Base-by-base conservation (phyloP, 2,329 filamentous ascomycete species). In the Beauveria australis region DNA sequence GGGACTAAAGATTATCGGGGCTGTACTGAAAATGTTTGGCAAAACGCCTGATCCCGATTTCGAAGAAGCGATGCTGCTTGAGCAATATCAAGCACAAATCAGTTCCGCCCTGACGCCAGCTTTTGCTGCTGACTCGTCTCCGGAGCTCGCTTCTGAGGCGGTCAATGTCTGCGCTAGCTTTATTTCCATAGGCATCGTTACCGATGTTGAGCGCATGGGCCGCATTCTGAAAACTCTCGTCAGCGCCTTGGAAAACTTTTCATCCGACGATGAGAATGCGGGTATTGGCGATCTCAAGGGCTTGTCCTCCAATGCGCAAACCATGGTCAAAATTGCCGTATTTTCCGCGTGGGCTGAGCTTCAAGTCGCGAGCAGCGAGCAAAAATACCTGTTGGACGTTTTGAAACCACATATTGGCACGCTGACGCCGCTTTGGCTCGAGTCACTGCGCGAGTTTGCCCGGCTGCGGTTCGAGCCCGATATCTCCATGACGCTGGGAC, bases 11-110 rank as follows among this genome's bases (percentile, higher is more conserved):
- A 96, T 99, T 59, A 92, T 99, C 60, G 92, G 96, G 63, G 90
- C 92, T 61, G 86, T 97, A 10, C 79, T 99, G 55, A 96, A 92
- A 78, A 91, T 97, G 80, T 99, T 99, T 76, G 94, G 94, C 59
- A 93, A 92, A 70, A 92, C 90, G 1, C 90, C 93, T 1, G 94
- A 99, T 74, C 95, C 94, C 0, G 94, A 99, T 71, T 99, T 99
- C 70, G 85, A 93, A n/a, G 94, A 99, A 74, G 94, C 90, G 0
- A 96, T 96, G 75, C 81, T 99, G 18, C 81, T 99, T 4, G 95
- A 99, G 73, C 94, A 99, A 73, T 99, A 99, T 69, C 95, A 99
- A 74, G 94, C 94, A 5, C 94, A 99, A 71, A 99, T 99, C 70
- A 92, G 92, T 68, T 97, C 94, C 19, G 94, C 94, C 0, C 80